Percentiles rank a stretch among this genome's conserved stretches.
Evolutionary conservation across 495 filamentous ascomycete species (phyloP).

Genomic region (Lindgomyces ingoldianus): DNA sequence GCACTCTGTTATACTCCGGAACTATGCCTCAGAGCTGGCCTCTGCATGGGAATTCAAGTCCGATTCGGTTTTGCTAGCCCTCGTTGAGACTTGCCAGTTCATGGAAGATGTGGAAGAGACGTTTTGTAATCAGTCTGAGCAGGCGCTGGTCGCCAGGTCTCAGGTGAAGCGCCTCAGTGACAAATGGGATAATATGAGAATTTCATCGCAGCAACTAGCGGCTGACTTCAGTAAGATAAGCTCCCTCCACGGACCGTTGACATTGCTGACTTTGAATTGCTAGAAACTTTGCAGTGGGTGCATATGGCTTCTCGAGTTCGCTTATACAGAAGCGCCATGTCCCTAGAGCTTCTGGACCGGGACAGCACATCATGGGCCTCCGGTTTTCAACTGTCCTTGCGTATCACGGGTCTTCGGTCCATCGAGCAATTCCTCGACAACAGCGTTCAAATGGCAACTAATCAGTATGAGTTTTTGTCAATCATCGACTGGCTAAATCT

Average conservation of each 20-base stretch:
- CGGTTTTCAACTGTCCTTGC: slow-evolving; percentile 24
- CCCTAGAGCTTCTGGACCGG: slow-evolving; percentile 2
- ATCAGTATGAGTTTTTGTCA: slow-evolving; percentile 25
- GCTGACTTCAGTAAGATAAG: slow-evolving; percentile 22
- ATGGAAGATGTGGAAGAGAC: slow-evolving; percentile 34
- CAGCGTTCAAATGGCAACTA: neutral
- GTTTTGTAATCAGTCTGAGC: slow-evolving; percentile 5
- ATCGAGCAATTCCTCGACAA: slow-evolving; percentile 29
- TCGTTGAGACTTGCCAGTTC: slow-evolving; percentile 25
- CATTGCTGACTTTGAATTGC: neutral
- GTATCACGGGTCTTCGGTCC: slow-evolving; percentile 20
- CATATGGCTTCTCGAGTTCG: slow-evolving; percentile 16
- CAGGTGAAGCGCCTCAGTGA: slow-evolving; percentile 23
- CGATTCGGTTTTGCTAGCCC: slow-evolving; percentile 11
- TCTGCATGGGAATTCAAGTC: slow-evolving; percentile 8
- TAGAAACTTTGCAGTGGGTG: slow-evolving; percentile 26
- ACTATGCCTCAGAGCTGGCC: slow-evolving; percentile 18
- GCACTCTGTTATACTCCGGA: slow-evolving; percentile 5
- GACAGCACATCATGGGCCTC: slow-evolving; percentile 17
- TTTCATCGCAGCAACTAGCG: slow-evolving; percentile 4
- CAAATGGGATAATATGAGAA: slow-evolving; percentile 22
- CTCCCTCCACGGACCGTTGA: neutral
- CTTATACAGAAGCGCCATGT: neutral
- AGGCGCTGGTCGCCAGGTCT: slow-evolving; percentile 21
- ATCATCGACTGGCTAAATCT: slow-evolving; percentile 29